Percentiles rank a stretch among this genome's conserved stretches.
phyloP scores from a whole-genome alignment of 371 early-diverging fungal genomes.

The Mucor indicus region DNA sequence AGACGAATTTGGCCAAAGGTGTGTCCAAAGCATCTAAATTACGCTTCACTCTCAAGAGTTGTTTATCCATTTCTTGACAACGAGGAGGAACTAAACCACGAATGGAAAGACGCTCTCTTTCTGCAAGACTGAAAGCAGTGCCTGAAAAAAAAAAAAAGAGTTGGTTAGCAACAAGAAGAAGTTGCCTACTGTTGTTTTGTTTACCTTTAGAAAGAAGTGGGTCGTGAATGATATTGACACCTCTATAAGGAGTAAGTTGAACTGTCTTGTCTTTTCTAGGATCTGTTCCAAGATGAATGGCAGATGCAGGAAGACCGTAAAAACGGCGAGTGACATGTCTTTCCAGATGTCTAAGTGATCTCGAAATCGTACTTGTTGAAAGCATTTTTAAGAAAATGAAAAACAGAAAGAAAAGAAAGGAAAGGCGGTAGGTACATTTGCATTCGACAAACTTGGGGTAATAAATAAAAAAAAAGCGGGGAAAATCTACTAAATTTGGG shows the following conservation, averaged over 20 bases:
- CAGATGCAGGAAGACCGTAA: constrained; percentile 21
- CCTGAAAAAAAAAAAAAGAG: constrained; percentile 31
- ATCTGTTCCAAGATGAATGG: constrained; percentile 36
- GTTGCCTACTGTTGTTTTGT: background rate
- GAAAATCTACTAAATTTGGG: too few relatives aligned
- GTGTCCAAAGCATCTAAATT: constrained; percentile 58
- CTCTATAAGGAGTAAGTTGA: constrained; percentile 50
- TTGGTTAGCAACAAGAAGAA: too few relatives aligned
- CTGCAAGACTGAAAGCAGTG: constrained; percentile 62
- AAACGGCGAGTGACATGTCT: constrained; percentile 5
- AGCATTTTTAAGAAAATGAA: background rate
- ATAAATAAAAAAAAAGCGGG: background rate
- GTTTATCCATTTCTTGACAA: constrained; percentile 64
- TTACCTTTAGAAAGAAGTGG: constrained; percentile 57
- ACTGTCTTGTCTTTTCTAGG: constrained; percentile 59
- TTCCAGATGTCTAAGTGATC: background rate
- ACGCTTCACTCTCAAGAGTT: constrained; percentile 56
- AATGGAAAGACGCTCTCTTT: constrained; percentile 64
- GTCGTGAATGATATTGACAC: constrained; percentile 60
- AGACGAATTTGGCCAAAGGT: constrained; percentile 59
- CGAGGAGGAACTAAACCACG: constrained; percentile 68
- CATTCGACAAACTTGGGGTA: background rate
- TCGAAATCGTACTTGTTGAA: background rate
- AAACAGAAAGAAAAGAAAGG: background rate
- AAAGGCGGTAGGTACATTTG: background rate